phyloP scores from a whole-genome alignment of 495 filamentous ascomycete genomes.

The Chaetomidium leptoderma region DNA sequence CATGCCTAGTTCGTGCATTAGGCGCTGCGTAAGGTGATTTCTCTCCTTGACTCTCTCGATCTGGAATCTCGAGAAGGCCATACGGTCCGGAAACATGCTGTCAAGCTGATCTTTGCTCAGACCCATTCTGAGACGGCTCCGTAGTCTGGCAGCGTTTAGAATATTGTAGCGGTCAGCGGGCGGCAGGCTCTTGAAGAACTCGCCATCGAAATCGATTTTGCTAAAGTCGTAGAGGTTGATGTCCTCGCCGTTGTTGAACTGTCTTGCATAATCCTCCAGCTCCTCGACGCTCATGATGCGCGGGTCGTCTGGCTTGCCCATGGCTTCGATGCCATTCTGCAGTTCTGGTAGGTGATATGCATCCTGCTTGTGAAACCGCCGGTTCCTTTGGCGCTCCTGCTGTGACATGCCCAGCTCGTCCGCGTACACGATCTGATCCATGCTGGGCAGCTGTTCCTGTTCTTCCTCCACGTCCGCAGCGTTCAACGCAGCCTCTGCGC shows the following conservation, averaged over 20 bases:
- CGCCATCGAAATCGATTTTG: constrained; percentile 94
- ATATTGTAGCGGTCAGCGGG: constrained; percentile 94
- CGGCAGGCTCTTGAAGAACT: constrained; percentile 88
- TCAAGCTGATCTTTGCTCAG: constrained; percentile 94
- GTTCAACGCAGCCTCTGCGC: constrained; percentile 26
- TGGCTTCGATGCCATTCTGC: constrained; percentile 65
- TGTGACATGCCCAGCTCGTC: constrained; percentile 80
- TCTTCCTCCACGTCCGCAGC: constrained; percentile 39
- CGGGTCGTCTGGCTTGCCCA: constrained; percentile 87
- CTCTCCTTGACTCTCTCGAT: constrained; percentile 88
- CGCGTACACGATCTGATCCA: constrained; percentile 70
- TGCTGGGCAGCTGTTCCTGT: constrained; percentile 61
- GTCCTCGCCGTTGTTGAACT: constrained; percentile 90
- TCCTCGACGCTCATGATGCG: constrained; percentile 93
- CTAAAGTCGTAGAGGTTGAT: constrained; percentile 98
- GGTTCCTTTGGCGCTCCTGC: constrained; percentile 65
- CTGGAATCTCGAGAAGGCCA: constrained; percentile 94
- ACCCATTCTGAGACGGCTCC: constrained; percentile 88
- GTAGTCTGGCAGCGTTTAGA: constrained; percentile 81
- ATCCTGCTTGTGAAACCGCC: constrained; percentile 85
- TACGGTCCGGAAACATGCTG: constrained; percentile 93
- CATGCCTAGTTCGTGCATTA: constrained; percentile 95
- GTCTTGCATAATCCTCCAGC: constrained; percentile 83
- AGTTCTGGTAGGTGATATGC: constrained; percentile 90
- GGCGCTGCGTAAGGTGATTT: constrained; percentile 88